These are phyloP conservation scores for Raffaelea deltoideospora DNA, from an alignment of 2,329 filamentous ascomycete genomes.

Conservation along the genomic window DNA sequence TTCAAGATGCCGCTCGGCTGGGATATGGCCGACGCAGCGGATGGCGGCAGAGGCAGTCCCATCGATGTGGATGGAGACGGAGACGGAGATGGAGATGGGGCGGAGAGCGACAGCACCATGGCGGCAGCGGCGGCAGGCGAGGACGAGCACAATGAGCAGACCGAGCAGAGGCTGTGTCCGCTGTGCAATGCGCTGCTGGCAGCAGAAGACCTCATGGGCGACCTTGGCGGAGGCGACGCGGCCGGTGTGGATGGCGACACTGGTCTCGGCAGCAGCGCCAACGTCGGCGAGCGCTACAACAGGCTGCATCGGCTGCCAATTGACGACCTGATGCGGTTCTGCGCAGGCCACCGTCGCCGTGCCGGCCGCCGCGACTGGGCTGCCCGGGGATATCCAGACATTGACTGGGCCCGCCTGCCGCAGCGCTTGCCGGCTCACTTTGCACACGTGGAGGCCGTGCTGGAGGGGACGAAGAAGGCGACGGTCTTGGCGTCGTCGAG, in stretches of 20 bases:
- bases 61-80: background rate
- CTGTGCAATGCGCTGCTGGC: slow-evolving; percentile 48
- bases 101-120: slow-evolving; percentile 3
- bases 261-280: too few relatives aligned
- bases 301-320: slow-evolving; percentile 28
- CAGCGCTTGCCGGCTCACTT: slow-evolving; percentile 42
- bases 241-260: slow-evolving; percentile 13
- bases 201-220: too few relatives aligned
- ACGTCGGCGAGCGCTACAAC: too few relatives aligned
- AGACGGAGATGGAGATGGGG: background rate
- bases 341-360: slow-evolving; percentile 42
- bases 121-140: slow-evolving; percentile 3
- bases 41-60: background rate
- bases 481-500: slow-evolving; percentile 45
- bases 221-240: slow-evolving; percentile 43
- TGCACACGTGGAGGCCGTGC: slow-evolving; percentile 37
- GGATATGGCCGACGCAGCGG: background rate
- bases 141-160: too few relatives aligned
- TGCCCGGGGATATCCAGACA: slow-evolving; percentile 48
- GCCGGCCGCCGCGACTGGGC: slow-evolving; percentile 33
- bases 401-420: slow-evolving; percentile 52
- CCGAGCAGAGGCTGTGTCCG: too few relatives aligned
- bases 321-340: slow-evolving; percentile 46
- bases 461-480: slow-evolving; percentile 39
- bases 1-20: slow-evolving; percentile 2